Evolutionary conservation across 257 asterid genomes (phyloP).

Genomic region (Cordia subcordata): DNA sequence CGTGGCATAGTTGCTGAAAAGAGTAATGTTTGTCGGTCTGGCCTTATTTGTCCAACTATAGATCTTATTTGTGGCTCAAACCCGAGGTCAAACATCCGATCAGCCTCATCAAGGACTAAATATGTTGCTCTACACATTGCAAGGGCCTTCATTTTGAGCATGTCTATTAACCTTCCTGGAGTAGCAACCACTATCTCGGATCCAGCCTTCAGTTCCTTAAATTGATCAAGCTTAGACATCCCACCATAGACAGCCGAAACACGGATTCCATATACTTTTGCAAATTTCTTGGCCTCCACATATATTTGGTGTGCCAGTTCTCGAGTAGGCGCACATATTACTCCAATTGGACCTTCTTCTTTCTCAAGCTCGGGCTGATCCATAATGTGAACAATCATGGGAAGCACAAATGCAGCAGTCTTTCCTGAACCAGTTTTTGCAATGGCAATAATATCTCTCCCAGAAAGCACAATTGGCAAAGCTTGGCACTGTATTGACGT

Average conservation of each 20-base stretch:
- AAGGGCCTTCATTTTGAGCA: slow-evolving; percentile 93
- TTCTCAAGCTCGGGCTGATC: slow-evolving; percentile 92
- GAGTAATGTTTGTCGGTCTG: slow-evolving; percentile 91
- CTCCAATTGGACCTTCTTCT: slow-evolving; percentile 98
- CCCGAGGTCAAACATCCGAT: slow-evolving; percentile 99
- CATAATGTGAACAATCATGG: slow-evolving; percentile 91
- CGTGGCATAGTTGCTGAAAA: slow-evolving; percentile 99
- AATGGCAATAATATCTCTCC: slow-evolving; percentile 91
- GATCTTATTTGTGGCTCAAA: slow-evolving; percentile 98
- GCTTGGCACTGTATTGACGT: slow-evolving; percentile 98
- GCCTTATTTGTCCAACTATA: slow-evolving; percentile 93
- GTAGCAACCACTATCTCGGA: slow-evolving; percentile 96
- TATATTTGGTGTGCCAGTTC: slow-evolving; percentile 97
- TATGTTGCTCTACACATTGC: slow-evolving; percentile 81
- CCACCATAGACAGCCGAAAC: slow-evolving; percentile 99
- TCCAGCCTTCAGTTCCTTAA: slow-evolving; percentile 96
- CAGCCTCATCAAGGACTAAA: slow-evolving; percentile 97
- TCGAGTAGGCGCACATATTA: slow-evolving; percentile 97
- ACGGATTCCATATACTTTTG: slow-evolving; percentile 78
- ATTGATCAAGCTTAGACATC: slow-evolving; percentile 95
- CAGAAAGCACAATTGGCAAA: slow-evolving; percentile 86
- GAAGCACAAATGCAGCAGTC: slow-evolving; percentile 95
- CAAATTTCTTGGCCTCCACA: slow-evolving; percentile 87
- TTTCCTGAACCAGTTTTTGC: slow-evolving; percentile 99
- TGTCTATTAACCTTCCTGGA: slow-evolving; percentile 95